These are phyloP conservation scores for Cyberlindnera nakhonratchasimensis DNA, from an alignment of 805 yeast species.

Conservation along the genomic window DNA sequence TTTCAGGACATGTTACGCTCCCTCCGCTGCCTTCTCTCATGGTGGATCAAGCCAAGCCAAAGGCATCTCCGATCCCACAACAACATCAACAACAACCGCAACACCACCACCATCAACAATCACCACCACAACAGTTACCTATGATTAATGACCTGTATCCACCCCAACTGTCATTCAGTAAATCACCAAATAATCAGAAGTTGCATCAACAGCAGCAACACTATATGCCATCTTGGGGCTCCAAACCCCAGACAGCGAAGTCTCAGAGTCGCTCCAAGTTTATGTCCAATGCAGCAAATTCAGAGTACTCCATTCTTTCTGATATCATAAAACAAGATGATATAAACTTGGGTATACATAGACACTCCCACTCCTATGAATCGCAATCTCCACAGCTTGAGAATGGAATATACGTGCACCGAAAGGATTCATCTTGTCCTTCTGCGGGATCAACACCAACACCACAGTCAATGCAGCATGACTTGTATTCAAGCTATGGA, in stretches of 20 bases:
- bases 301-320: slow-evolving; percentile 68
- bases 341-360: not conserved
- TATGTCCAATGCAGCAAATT: slow-evolving; percentile 66
- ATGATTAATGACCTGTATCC: slow-evolving; percentile 14
- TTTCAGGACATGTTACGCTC: slow-evolving; percentile 1
- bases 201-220: slow-evolving; percentile 23
- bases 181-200: not conserved
- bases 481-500: slow-evolving; percentile 33
- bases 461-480: slow-evolving; percentile 15
- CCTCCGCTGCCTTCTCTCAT: slow-evolving; percentile 9
- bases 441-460: slow-evolving; percentile 18
- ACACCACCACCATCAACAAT: not conserved
- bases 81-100: not conserved
- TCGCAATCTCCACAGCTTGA: slow-evolving; percentile 17
- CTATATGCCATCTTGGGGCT: slow-evolving; percentile 5
- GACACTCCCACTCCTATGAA: slow-evolving; percentile 1
- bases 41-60: slow-evolving; percentile 5
- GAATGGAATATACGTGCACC: slow-evolving; percentile 4
- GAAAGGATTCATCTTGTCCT: slow-evolving; percentile 7
- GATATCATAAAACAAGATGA: slow-evolving; percentile 49
- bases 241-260: slow-evolving; percentile 9
- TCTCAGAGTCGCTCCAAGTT: slow-evolving; percentile 39
- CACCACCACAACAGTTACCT: not conserved
- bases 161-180: slow-evolving; percentile 9
- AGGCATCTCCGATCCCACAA: not conserved